phyloP scores from a whole-genome alignment of 352 stramenopile species.

The Aphanomyces astaci region DNA sequence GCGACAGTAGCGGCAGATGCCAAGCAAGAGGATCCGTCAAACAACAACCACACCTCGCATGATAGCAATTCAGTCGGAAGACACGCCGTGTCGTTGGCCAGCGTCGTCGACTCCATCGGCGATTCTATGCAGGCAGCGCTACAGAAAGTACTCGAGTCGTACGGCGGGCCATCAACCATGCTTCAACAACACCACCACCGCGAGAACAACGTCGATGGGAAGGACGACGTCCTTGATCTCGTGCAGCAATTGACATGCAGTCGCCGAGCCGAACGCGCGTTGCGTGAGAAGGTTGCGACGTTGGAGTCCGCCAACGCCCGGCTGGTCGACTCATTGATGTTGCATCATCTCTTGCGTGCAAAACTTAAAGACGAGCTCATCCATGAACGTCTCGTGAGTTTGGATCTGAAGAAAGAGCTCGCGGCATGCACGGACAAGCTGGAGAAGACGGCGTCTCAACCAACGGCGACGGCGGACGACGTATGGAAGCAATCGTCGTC shows the following conservation, averaged over 20 bases:
- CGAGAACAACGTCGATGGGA: not conserved
- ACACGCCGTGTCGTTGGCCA: not conserved
- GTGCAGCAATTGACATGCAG: constrained; percentile 5
- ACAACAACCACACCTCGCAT: not conserved
- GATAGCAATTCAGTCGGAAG: not conserved
- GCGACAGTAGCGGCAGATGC: not conserved
- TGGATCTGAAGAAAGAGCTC: constrained; percentile 8
- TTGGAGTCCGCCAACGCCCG: not conserved
- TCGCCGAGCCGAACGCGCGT: not conserved
- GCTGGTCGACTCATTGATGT: not conserved
- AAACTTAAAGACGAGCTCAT: constrained; percentile 13
- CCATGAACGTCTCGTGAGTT: not conserved
- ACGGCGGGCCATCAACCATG: not conserved
- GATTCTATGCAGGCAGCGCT: constrained; percentile 1
- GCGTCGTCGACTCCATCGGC: not conserved
- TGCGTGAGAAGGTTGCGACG: not conserved
- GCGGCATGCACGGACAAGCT: not conserved
- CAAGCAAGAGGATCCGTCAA: not conserved
- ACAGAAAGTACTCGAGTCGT: not conserved
- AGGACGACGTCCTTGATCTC: not conserved
- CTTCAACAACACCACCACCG: not conserved
- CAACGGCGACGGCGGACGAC: not conserved
- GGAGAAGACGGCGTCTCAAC: not conserved
- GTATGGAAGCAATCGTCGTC: not conserved
- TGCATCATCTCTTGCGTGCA: not conserved